A percentile compares a stretch with the other conserved stretches of the same genome.
phyloP scores from a whole-genome alignment of 768 basidiomycete genomes.

The Tricholoma furcatifolium region DNA sequence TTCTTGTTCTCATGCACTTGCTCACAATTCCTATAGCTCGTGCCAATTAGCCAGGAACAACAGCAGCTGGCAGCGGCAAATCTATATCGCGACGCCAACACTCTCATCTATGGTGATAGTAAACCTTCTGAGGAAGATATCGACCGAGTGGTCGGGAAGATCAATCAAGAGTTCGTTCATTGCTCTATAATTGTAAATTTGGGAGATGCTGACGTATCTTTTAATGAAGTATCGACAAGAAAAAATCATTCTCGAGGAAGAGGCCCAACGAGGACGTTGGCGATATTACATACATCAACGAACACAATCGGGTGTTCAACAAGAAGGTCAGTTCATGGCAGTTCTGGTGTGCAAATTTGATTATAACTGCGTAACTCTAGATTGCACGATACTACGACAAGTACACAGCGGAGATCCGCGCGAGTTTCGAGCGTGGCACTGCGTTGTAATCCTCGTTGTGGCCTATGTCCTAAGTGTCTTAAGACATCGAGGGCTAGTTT shows the following conservation, averaged over 20 bases:
- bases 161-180: conserved; percentile 84
- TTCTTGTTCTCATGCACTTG: background rate
- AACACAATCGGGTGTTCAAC: conserved; percentile 97
- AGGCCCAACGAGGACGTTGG: conserved; percentile 88
- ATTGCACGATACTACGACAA: conserved; percentile 96
- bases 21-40: conserved; percentile 34
- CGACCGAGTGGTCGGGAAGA: conserved; percentile 86
- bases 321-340: conserved; percentile 65
- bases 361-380: conserved; percentile 34
- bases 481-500: too few species aligned
- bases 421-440: conserved; percentile 97
- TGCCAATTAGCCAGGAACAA: conserved; percentile 59
- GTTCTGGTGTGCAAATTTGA: background rate
- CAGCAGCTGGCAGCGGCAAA: conserved; percentile 75
- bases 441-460: conserved; percentile 52
- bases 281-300: conserved; percentile 99
- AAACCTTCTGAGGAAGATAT: conserved; percentile 96
- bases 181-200: background rate
- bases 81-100: conserved; percentile 92
- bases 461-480: too few species aligned
- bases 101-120: conserved; percentile 89
- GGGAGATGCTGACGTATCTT: conserved; percentile 1
- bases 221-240: conserved; percentile 82
- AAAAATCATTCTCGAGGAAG: conserved; percentile 87
- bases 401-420: conserved; percentile 93